Evolutionary conservation across 148 eudicot species (phyloP).

Genomic region (Fagopyrum esculentum): DNA sequence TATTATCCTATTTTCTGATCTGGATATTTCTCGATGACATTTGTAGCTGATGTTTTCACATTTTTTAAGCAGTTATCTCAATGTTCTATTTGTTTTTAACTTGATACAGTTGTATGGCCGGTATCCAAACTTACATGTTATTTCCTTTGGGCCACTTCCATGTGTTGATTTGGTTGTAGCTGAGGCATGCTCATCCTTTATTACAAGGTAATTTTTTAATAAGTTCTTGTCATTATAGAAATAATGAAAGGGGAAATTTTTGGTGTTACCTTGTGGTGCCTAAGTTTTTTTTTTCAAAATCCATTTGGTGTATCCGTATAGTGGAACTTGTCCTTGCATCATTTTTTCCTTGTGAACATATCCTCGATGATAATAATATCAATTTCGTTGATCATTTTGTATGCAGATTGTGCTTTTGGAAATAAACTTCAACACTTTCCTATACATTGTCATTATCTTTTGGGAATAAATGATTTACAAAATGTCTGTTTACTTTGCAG

Average conservation of each 20-base stretch:
- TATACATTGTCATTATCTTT: neutral
- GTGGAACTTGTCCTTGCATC: neutral
- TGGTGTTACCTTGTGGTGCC: neutral
- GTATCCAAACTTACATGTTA: slow-evolving; percentile 53
- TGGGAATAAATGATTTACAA: neutral
- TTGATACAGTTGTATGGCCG: slow-evolving; percentile 39
- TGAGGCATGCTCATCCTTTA: slow-evolving; percentile 60
- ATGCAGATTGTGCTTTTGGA: neutral
- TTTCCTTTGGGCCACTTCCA: slow-evolving; percentile 78
- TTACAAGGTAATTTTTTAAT: slow-evolving; percentile 35
- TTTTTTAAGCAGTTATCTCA: neutral
- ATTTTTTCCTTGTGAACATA: too few relatives aligned
- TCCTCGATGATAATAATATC: too few relatives aligned
- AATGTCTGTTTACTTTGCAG: slow-evolving; percentile 27
- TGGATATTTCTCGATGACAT: neutral
- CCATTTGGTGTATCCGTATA: too few relatives aligned
- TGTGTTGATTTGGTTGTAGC: slow-evolving; percentile 59
- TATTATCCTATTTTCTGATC: neutral
- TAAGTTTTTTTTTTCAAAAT: too few relatives aligned
- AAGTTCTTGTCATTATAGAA: neutral
- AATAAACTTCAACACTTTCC: neutral
- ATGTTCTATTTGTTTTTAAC: neutral
- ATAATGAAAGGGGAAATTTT: neutral
- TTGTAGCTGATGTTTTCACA: neutral
- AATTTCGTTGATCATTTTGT: neutral